Percentiles rank a stretch among this genome's conserved stretches.
Evolutionary conservation across 1,284 basidiomycete genomes (phyloP).

Genomic region (Pseudozyma sp.): DNA sequence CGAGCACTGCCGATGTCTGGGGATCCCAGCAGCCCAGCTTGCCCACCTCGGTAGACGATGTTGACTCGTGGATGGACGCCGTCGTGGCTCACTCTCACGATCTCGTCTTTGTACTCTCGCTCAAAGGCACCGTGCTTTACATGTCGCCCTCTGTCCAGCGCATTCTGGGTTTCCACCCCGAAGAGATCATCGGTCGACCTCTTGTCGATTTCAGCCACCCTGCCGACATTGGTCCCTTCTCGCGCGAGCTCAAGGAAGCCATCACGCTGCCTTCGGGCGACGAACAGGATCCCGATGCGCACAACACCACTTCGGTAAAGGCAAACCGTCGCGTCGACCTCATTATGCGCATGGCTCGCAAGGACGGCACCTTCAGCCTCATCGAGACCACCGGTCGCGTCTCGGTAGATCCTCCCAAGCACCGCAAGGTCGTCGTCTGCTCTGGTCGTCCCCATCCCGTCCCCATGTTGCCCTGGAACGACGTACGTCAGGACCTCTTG

Average conservation of each 20-base stretch:
- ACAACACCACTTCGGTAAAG: slow-evolving; percentile 37
- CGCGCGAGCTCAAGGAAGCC: slow-evolving; percentile 88
- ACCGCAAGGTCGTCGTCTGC: slow-evolving; percentile 51
- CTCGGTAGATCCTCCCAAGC: slow-evolving; percentile 50
- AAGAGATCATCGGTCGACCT: slow-evolving; percentile 82
- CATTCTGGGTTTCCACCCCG: slow-evolving; percentile 70
- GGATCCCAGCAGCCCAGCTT: not conserved
- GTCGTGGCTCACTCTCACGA: slow-evolving; percentile 48
- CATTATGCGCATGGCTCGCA: slow-evolving; percentile 50
- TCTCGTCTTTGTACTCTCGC: slow-evolving; percentile 80
- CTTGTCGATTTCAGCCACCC: slow-evolving; percentile 85
- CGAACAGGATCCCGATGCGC: slow-evolving; percentile 18
- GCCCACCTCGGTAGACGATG: slow-evolving; percentile 6
- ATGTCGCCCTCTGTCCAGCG: slow-evolving; percentile 74
- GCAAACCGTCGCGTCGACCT: slow-evolving; percentile 38
- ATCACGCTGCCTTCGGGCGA: slow-evolving; percentile 32
- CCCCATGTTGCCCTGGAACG: slow-evolving; percentile 51
- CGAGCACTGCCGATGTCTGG: not conserved
- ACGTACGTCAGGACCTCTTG: slow-evolving; percentile 40
- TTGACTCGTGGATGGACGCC: slow-evolving; percentile 32
- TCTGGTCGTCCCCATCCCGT: slow-evolving; percentile 47
- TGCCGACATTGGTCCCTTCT: slow-evolving; percentile 87
- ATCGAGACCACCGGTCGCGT: slow-evolving; percentile 50
- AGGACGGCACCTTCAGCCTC: slow-evolving; percentile 37
- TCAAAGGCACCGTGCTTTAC: slow-evolving; percentile 86